phyloP scores from a whole-genome alignment of 192 early-diverging fungal species.

The Phycomyces nitens region DNA sequence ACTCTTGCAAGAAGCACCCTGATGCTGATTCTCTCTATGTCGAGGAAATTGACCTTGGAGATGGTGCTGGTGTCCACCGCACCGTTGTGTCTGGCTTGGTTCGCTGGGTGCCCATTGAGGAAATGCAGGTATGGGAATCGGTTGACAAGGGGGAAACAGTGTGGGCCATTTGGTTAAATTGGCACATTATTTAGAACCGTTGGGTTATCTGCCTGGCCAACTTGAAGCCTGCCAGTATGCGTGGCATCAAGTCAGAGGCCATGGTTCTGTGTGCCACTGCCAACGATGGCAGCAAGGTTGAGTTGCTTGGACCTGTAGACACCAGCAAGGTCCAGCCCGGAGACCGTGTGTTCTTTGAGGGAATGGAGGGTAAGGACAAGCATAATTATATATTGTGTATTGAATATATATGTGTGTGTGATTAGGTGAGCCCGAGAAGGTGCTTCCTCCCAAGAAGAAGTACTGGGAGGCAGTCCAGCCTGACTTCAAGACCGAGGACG shows the following conservation, averaged over 20 bases:
- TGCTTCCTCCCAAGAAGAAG: conserved; percentile 98
- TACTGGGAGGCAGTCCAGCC: conserved; percentile 97
- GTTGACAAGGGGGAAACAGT: no score
- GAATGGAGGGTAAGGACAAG: conserved; percentile 63
- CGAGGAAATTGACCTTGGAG: conserved; percentile 91
- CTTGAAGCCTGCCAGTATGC: conserved; percentile 91
- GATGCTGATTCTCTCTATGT: conserved; percentile 96
- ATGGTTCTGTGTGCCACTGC: conserved; percentile 95
- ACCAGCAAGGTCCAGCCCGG: conserved; percentile 84
- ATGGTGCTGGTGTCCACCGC: conserved; percentile 78
- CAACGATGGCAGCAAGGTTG: conserved; percentile 79
- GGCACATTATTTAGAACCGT: conserved; percentile 58
- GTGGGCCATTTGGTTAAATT: no score
- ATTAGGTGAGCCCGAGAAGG: conserved; percentile 75
- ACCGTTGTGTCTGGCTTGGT: conserved; percentile 92
- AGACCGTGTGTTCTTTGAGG: conserved; percentile 88
- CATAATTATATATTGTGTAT: not conserved
- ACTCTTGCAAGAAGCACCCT: conserved; percentile 83
- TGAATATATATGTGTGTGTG: no score
- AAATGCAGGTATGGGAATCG: conserved; percentile 83
- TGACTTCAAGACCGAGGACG: conserved; percentile 68
- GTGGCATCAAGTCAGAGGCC: conserved; percentile 90
- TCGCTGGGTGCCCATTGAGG: conserved; percentile 84
- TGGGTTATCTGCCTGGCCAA: conserved; percentile 81
- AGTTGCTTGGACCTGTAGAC: conserved; percentile 78